These are phyloP conservation scores for Suillus brevipes DNA, from an alignment of 768 basidiomycete genomes.

Conservation along the genomic window DNA sequence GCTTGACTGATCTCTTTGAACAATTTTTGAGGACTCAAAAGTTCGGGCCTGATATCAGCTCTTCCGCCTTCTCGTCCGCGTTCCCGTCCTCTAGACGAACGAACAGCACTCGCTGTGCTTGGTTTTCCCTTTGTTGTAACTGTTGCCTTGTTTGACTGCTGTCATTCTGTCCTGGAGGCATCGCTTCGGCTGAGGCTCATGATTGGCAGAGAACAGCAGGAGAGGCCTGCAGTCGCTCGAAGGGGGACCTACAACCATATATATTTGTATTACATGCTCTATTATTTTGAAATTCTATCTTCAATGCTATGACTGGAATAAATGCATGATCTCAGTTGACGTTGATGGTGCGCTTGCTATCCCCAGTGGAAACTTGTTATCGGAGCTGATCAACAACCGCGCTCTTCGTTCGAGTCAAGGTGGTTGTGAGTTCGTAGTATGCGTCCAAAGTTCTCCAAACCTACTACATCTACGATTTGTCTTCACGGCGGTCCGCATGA, in stretches of 20 bases:
- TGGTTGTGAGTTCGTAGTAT: too few relatives aligned
- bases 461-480: too few relatives aligned
- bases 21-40: constrained; percentile 84
- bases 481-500: background rate
- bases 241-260: constrained; percentile 27
- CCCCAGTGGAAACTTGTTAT: background rate
- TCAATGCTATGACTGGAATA: background rate
- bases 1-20: constrained; percentile 40
- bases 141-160: constrained; percentile 43
- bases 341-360: background rate
- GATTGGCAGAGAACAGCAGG: constrained; percentile 43
- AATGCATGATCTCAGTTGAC: background rate
- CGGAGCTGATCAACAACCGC: background rate
- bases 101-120: constrained; percentile 37
- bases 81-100: constrained; percentile 85
- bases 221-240: constrained; percentile 34
- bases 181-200: constrained; percentile 75
- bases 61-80: constrained; percentile 89
- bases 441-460: too few relatives aligned
- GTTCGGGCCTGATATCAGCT: constrained; percentile 86
- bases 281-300: background rate
- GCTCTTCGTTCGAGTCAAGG: background rate
- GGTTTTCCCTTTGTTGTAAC: constrained; percentile 34
- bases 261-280: background rate
- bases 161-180: constrained; percentile 54